phyloP scores from a whole-genome alignment of 2,329 filamentous ascomycete genomes.

The Zopfia rhizophila region DNA sequence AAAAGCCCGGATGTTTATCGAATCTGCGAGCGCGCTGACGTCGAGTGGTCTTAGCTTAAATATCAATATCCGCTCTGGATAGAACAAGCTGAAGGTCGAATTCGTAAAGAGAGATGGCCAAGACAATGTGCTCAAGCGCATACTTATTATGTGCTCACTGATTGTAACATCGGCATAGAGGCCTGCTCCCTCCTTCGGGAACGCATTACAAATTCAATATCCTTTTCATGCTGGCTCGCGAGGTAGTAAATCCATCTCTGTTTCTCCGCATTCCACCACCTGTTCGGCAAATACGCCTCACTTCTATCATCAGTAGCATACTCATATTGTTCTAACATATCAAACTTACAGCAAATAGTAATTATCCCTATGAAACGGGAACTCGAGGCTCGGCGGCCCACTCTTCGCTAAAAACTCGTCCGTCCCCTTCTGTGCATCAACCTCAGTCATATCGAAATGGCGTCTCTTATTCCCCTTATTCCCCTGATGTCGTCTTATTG shows the following conservation, averaged over 20 bases:
- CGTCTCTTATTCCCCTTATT: conserved; percentile 61
- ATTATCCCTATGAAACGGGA: conserved; percentile 66
- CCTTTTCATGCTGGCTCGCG: conserved; percentile 50
- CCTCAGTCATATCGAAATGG: conserved; percentile 58
- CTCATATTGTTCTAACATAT: too few species aligned
- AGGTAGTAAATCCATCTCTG: conserved; percentile 62
- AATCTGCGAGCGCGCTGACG: too few species aligned
- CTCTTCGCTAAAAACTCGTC: conserved; percentile 63
- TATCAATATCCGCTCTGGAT: too few species aligned
- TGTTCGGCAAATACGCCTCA: conserved; percentile 66
- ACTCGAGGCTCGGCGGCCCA: conserved; percentile 63
- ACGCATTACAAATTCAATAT: conserved; percentile 47
- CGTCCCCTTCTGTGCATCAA: conserved; percentile 58
- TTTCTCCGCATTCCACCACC: conserved; percentile 62
- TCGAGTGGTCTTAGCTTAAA: too few species aligned
- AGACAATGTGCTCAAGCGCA: too few species aligned
- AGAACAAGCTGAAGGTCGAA: too few species aligned
- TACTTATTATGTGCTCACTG: too few species aligned
- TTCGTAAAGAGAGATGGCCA: too few species aligned
- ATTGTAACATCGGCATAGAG: too few species aligned
- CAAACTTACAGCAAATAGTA: conserved; percentile 66
- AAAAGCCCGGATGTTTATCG: too few species aligned
- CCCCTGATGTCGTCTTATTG: conserved; percentile 59
- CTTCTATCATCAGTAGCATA: conserved; percentile 26
- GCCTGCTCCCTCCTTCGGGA: too few species aligned